Evolutionary conservation across 345 rosid genomes (phyloP).

Genomic region (Cardamine occulta): DNA sequence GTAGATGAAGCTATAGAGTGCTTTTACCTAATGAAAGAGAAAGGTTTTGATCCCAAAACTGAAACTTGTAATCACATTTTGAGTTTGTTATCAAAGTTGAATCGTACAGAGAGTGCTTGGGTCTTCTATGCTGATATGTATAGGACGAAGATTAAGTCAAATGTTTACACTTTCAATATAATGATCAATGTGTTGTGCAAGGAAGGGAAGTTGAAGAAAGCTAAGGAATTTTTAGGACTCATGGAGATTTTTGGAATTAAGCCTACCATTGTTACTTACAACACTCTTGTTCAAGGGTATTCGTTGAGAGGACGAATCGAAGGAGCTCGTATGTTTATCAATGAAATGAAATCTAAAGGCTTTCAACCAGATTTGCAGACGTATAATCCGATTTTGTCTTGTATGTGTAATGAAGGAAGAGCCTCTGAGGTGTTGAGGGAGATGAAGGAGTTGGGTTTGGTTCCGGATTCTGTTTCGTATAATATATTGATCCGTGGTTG

Average conservation of each 20-base stretch:
- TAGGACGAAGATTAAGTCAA: conserved; percentile 76
- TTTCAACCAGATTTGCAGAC: conserved; percentile 73
- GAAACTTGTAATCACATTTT: conserved; percentile 76
- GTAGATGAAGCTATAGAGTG: conserved; percentile 67
- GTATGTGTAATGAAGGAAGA: conserved; percentile 80
- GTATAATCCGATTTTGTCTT: conserved; percentile 69
- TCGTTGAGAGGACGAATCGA: conserved; percentile 65
- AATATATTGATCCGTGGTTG: conserved; percentile 80
- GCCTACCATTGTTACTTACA: conserved; percentile 79
- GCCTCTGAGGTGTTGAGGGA: conserved; percentile 56
- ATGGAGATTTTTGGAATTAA: conserved; percentile 73
- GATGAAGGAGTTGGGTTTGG: conserved; percentile 68
- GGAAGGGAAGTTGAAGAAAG: conserved; percentile 84
- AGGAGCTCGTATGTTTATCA: conserved; percentile 71
- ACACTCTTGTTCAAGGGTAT: conserved; percentile 78
- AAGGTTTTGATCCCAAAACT: conserved; percentile 63
- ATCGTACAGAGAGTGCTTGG: conserved; percentile 66
- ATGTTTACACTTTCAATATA: conserved; percentile 70
- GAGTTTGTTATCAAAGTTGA: conserved; percentile 65
- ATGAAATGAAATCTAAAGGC: conserved; percentile 64
- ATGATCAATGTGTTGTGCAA: conserved; percentile 90
- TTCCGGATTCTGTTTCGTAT: conserved; percentile 74
- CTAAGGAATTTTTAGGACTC: conserved; percentile 57
- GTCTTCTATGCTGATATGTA: conserved; percentile 94
- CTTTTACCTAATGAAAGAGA: conserved; percentile 68